phyloP scores from a whole-genome alignment of 768 basidiomycete species.

The Leccinellum rugosiceps region DNA sequence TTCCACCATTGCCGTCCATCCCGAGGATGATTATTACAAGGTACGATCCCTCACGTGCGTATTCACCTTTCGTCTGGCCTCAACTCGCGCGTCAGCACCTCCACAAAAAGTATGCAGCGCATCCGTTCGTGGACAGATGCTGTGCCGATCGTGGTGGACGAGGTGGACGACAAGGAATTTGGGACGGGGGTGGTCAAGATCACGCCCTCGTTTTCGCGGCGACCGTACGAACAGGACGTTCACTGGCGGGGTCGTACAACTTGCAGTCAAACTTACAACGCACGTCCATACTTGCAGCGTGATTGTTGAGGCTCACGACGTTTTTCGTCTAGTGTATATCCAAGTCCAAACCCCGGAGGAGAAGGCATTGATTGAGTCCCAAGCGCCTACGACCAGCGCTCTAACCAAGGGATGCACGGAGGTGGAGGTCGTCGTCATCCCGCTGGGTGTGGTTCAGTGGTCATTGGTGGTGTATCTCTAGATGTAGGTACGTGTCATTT shows the following conservation, averaged over 20 bases:
- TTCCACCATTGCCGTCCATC: too few relatives aligned
- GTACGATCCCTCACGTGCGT: too few relatives aligned
- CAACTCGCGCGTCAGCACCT: too few relatives aligned
- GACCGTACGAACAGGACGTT: constrained; percentile 57
- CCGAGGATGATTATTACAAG: too few relatives aligned
- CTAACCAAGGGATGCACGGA: constrained; percentile 87
- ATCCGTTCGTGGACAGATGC: too few relatives aligned
- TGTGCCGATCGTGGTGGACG: too few relatives aligned
- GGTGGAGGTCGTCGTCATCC: constrained; percentile 51
- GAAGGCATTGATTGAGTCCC: constrained; percentile 64
- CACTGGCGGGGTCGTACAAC: constrained; percentile 72
- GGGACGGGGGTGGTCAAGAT: too few relatives aligned
- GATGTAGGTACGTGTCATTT: constrained; percentile 59
- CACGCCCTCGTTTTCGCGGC: too few relatives aligned
- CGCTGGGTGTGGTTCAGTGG: constrained; percentile 62
- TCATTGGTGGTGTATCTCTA: constrained; percentile 83
- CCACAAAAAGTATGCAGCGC: too few relatives aligned
- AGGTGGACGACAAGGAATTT: too few relatives aligned
- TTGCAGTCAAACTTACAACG: constrained; percentile 68
- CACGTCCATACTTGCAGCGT: neutral
- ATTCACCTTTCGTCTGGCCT: too few relatives aligned
- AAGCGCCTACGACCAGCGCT: constrained; percentile 70
- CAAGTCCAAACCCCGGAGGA: constrained; percentile 64
- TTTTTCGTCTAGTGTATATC: constrained; percentile 54
- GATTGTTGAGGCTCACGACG: neutral